A percentile compares a stretch with the other conserved stretches of the same genome.
Conservation (phyloP, 2,329 filamentous ascomycete species). For the Colletotrichum neosansevieriae region DNA sequence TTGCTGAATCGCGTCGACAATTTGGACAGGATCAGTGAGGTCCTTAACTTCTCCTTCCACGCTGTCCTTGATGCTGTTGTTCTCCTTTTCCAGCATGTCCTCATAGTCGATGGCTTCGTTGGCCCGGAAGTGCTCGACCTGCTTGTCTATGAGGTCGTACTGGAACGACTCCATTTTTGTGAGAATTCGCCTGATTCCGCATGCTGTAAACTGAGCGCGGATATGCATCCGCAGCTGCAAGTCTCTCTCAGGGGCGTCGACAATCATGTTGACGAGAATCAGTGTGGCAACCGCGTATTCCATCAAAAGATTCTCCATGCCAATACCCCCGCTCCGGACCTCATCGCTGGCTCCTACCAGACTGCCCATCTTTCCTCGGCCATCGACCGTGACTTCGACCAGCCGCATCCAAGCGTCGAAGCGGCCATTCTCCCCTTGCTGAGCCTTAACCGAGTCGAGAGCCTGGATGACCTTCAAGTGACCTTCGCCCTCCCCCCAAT, state of each 20-base stretch:
- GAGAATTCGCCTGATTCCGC: constrained; percentile 93
- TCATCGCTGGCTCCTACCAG: constrained; percentile 97
- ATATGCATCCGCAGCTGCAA: constrained; percentile 94
- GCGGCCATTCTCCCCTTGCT: constrained; percentile 90
- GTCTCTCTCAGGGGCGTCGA: constrained; percentile 90
- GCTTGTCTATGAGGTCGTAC: constrained; percentile 98
- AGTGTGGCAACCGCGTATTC: constrained; percentile 97
- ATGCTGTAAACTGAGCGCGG: constrained; percentile 93
- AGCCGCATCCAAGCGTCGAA: constrained; percentile 99
- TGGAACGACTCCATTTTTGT: constrained; percentile 98
- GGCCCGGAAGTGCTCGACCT: constrained; percentile 91
- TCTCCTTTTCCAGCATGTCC: constrained; percentile 92
- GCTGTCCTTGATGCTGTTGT: constrained; percentile 89
- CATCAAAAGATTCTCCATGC: constrained; percentile 99
- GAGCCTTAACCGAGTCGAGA: constrained; percentile 89
- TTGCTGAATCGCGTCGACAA: constrained; percentile 91
- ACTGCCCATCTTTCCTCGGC: constrained; percentile 98
- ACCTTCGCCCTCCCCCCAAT: constrained; percentile 90
- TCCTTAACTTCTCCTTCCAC: constrained; percentile 90
- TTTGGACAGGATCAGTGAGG: constrained; percentile 91
- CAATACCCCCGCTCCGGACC: constrained; percentile 93
- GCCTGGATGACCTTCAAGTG: constrained; percentile 95
- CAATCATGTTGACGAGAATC: constrained; percentile 95
- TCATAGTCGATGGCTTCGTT: constrained; percentile 99
- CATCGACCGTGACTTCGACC: constrained; percentile 96